Evolutionary conservation across 2,329 filamentous ascomycete genomes (phyloP), one percentile per base, ranked within the genome.

Genomic region (Pseudogymnoascus verrucosus): DNA sequence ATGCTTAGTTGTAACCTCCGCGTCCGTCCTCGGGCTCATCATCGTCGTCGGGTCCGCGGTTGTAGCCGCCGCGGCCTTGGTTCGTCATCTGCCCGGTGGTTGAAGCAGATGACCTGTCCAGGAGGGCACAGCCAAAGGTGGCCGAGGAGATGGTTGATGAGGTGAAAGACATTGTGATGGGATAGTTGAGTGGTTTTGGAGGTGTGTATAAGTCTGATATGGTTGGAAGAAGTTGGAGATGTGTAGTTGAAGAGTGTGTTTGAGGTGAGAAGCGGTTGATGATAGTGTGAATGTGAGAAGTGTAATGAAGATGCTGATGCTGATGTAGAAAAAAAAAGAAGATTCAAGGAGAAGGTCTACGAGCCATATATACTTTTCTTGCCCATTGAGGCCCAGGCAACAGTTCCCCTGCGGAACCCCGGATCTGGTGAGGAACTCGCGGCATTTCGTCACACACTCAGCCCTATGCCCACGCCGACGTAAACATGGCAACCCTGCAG

Each of bases 11-110:
- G 64, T 70, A 70, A 19, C 71, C 71, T 26, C 71, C 71, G 4
- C 71, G 66, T 65, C 71, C 71, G 61, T 72, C 71, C 59, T 72
- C 69, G 51, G 28, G 28, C 59, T 71, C 69, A 19, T 72, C 70
- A 57, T 72, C 71, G n/a, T 72, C 71, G 59, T 70, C 70, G 5
- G 62, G 64, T 8, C 67, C 64, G 10, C 63, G 63, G 65, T 71
- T 71, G 65, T 62, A 64, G 2, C 59, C 60, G 37, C 39, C 60
- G n/a, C 63, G 63, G 11, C 63, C 31, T 62, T 59, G 54, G 44
- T 62, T 62, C 47, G 60, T 57, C 37, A 64, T 62, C 44, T 61
- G n/a, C 14, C 60, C 51, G 31, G 28, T 57, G 51, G 51, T 7
- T 21, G 51, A 4, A 19, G 51, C 51, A 14, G 51, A 57, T 57